These are phyloP conservation scores for Aspergillus aculeatus DNA, from an alignment of 2,329 filamentous ascomycete species.

Conservation along the genomic window DNA sequence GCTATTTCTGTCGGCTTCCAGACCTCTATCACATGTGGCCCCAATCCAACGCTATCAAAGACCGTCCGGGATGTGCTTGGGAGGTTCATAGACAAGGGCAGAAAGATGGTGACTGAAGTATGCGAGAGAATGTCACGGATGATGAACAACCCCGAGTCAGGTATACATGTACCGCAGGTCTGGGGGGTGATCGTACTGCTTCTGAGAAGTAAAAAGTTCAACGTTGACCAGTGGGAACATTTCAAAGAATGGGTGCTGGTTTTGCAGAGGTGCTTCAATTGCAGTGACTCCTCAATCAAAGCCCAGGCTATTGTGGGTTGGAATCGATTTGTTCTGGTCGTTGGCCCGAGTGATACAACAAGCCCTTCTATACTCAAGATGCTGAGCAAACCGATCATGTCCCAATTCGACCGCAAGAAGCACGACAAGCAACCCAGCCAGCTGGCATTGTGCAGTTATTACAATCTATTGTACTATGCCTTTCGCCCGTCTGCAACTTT, in stretches of 20 bases:
- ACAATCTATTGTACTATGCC: conserved; percentile 78
- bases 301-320: conserved; percentile 79
- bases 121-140: conserved; percentile 66
- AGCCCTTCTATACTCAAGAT: conserved; percentile 58
- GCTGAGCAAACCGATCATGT: conserved; percentile 66
- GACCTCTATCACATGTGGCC: conserved; percentile 66
- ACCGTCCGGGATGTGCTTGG: conserved; percentile 58
- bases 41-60: conserved; percentile 66
- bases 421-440: conserved; percentile 55
- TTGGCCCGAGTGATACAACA: conserved; percentile 63
- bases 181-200: conserved; percentile 84
- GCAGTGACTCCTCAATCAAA: conserved; percentile 67
- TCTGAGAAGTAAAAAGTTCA: conserved; percentile 60
- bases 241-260: conserved; percentile 73
- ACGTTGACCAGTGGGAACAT: conserved; percentile 67
- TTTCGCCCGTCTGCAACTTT: conserved; percentile 68
- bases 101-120: conserved; percentile 68
- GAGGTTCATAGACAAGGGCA: conserved; percentile 51
- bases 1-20: conserved; percentile 74
- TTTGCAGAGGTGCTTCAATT: conserved; percentile 82
- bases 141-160: conserved; percentile 60
- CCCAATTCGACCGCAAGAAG: conserved; percentile 66
- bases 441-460: conserved; percentile 69
- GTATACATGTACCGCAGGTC: conserved; percentile 73
- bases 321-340: conserved; percentile 76